Evolutionary conservation across 2,329 filamentous ascomycete genomes (phyloP).

Genomic region (Aureobasidium zeae): DNA sequence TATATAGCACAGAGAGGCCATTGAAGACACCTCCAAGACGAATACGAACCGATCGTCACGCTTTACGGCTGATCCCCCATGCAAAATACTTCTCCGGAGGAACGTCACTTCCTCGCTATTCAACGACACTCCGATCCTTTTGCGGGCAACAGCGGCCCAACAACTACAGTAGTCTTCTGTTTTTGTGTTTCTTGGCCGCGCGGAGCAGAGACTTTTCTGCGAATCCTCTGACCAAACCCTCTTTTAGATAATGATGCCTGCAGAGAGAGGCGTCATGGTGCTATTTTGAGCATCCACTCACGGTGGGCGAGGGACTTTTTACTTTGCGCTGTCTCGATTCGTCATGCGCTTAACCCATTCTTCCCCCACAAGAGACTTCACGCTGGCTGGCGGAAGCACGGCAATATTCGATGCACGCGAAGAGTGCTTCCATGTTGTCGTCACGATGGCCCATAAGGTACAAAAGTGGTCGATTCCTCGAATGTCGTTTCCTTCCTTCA

Average conservation of each 20-base stretch:
- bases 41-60: conserved; percentile 13
- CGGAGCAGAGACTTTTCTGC: conserved; percentile 9
- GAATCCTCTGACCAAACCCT: conserved; percentile 5
- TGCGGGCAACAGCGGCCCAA: conserved; percentile 11
- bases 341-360: conserved; percentile 13
- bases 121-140: conserved; percentile 5
- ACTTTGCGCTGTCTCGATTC: conserved; percentile 4
- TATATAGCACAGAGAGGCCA: conserved; percentile 7
- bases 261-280: conserved; percentile 12
- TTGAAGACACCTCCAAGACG: conserved; percentile 1
- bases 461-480: conserved; percentile 12
- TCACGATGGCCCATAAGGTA: conserved; percentile 11
- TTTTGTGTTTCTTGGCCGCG: conserved; percentile 2
- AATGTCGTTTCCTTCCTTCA: background rate
- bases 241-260: conserved; percentile 12
- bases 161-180: conserved; percentile 7
- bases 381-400: conserved; percentile 8
- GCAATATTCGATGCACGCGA: conserved; percentile 10
- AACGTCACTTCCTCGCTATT: no score
- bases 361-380: conserved; percentile 12
- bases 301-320: background rate
- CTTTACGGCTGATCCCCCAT: conserved; percentile 4
- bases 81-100: conserved; percentile 6
- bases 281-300: conserved; percentile 9
- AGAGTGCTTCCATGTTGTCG: conserved; percentile 6